Evolutionary conservation across 371 early-diverging fungal species (phyloP).

Genomic region (Coemansia sp.): DNA sequence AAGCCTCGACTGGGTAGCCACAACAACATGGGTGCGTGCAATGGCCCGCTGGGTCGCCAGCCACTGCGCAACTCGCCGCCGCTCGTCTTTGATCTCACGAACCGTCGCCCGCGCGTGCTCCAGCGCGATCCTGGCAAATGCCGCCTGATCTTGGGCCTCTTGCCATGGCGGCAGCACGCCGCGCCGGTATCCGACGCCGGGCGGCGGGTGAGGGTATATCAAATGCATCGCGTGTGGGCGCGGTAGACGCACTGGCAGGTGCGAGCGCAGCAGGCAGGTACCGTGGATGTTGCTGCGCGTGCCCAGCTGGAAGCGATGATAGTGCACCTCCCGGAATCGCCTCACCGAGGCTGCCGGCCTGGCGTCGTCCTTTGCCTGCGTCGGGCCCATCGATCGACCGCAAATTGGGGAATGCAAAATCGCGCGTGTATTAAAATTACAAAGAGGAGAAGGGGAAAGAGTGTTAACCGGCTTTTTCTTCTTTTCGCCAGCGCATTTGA

Average conservation of each 20-base stretch:
- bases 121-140: slow-evolving; percentile 1
- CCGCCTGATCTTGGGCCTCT: slow-evolving; percentile 15
- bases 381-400: not conserved
- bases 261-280: slow-evolving; percentile 39
- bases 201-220: slow-evolving; percentile 42
- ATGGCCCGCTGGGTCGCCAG: slow-evolving; percentile 16
- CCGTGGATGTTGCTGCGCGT: slow-evolving; percentile 48
- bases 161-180: slow-evolving; percentile 10
- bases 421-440: not conserved
- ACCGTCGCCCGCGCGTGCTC: slow-evolving; percentile 16
- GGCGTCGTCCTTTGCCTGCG: not conserved
- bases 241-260: slow-evolving; percentile 43
- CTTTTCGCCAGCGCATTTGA: not conserved
- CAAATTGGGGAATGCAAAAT: not conserved
- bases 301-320: slow-evolving; percentile 44
- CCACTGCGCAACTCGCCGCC: slow-evolving; percentile 29
- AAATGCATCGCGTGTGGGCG: slow-evolving; percentile 45
- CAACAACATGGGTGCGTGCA: slow-evolving; percentile 42
- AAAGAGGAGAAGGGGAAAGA: not conserved
- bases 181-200: slow-evolving; percentile 40
- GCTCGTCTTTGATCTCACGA: slow-evolving; percentile 25
- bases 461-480: not conserved
- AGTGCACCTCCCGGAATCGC: slow-evolving; percentile 47
- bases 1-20: slow-evolving; percentile 40
- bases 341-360: slow-evolving; percentile 21